These are phyloP conservation scores for Parastagonospora avenae DNA, from an alignment of 2,329 filamentous ascomycete genomes.

Conservation along the genomic window DNA sequence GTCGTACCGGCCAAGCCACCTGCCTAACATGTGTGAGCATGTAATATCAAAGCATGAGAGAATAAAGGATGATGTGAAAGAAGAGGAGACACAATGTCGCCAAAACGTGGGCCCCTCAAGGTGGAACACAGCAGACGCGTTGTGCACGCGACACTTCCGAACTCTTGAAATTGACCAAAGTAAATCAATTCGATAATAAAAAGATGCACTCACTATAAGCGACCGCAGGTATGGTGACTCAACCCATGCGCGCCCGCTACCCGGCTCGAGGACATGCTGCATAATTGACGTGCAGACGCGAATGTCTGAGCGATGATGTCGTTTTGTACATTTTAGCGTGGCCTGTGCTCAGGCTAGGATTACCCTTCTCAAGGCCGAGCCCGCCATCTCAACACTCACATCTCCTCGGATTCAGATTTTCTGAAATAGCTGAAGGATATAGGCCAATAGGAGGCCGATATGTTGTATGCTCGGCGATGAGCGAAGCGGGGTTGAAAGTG, in stretches of 20 bases:
- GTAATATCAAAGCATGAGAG: too few relatives aligned
- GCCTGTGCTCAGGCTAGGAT: constrained; percentile 33
- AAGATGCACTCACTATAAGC: constrained; percentile 47
- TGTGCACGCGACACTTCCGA: not conserved
- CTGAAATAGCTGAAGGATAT: not conserved
- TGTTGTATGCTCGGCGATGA: constrained; percentile 15
- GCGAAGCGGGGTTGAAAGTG: constrained; percentile 15
- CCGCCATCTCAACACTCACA: not conserved
- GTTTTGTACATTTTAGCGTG: constrained; percentile 14
- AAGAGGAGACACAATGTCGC: too few relatives aligned
- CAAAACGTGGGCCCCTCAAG: too few relatives aligned
- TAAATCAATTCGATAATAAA: not conserved
- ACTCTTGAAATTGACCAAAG: too few relatives aligned
- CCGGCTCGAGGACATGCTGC: constrained; percentile 38
- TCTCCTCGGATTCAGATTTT: not conserved
- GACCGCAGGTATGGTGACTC: constrained; percentile 56
- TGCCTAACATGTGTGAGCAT: constrained; percentile 56
- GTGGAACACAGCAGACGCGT: too few relatives aligned
- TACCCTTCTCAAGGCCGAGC: not conserved
- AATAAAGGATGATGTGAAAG: too few relatives aligned
- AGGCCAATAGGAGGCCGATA: not conserved
- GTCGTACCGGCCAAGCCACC: constrained; percentile 92
- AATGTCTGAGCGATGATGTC: constrained; percentile 11
- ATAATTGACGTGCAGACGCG: constrained; percentile 22
- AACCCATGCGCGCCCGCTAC: constrained; percentile 39